Evolutionary conservation across 345 rosid genomes (phyloP).

Genomic region (Camelina sativa): DNA sequence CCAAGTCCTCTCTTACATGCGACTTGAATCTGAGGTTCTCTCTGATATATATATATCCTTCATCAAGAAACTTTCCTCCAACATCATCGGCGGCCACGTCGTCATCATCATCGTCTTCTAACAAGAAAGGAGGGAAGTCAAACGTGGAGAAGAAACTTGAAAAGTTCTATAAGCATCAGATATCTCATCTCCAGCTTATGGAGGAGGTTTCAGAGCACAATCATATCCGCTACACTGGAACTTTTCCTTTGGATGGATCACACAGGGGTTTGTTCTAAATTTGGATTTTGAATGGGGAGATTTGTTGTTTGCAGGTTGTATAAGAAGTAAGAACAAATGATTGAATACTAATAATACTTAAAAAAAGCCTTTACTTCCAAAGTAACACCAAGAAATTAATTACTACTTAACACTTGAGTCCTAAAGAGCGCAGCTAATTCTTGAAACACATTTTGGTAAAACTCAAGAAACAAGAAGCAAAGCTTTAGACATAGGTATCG

Average conservation of each 20-base stretch:
- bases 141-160: conserved; percentile 76
- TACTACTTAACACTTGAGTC: neutral
- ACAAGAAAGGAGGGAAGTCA: conserved; percentile 77
- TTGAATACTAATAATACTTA: conserved; percentile 24
- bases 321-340: conserved; percentile 1
- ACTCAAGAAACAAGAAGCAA: too few relatives aligned
- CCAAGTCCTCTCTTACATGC: conserved; percentile 87
- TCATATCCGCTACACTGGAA: conserved; percentile 66
- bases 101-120: conserved; percentile 55
- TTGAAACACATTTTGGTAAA: too few relatives aligned
- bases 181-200: conserved; percentile 79
- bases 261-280: conserved; percentile 30
- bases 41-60: conserved; percentile 46
- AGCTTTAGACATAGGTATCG: conserved; percentile 45
- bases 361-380: neutral
- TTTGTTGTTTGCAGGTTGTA: conserved; percentile 35
- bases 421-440: too few relatives aligned
- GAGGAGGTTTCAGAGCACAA: conserved; percentile 82
- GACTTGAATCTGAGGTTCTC: conserved; percentile 95
- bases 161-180: conserved; percentile 84
- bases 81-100: conserved; percentile 51
- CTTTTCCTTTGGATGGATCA: conserved; percentile 54
- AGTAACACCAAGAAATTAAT: neutral
- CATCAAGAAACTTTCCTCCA: conserved; percentile 52
- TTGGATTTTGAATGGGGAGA: conserved; percentile 29